These are phyloP conservation scores for Talaromyces atroroseus DNA, from an alignment of 2,329 filamentous ascomycete genomes.

Conservation along the genomic window DNA sequence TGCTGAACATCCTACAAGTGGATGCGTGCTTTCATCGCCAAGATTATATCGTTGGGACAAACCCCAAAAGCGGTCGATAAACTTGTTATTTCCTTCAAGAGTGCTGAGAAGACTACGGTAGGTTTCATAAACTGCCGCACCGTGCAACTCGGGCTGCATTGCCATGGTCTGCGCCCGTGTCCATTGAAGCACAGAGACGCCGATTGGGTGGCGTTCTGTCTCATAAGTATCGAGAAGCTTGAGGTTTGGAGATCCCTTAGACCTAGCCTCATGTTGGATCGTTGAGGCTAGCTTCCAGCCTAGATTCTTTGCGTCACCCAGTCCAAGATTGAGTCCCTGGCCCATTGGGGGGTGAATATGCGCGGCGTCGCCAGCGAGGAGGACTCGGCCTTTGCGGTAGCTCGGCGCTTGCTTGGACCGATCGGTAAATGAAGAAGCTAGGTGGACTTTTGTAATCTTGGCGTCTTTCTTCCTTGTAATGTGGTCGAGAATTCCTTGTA, in stretches of 20 bases:
- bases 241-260: slow-evolving; percentile 29
- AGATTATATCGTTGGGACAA: slow-evolving; percentile 29
- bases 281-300: slow-evolving; percentile 51
- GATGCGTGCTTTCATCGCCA: slow-evolving; percentile 18
- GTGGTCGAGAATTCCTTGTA: background rate
- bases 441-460: background rate
- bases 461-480: background rate
- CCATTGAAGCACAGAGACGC: slow-evolving; percentile 28
- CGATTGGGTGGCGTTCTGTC: slow-evolving; percentile 39
- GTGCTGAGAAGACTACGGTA: background rate
- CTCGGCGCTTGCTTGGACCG: background rate
- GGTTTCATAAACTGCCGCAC: slow-evolving; percentile 15
- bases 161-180: slow-evolving; percentile 32
- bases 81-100: slow-evolving; percentile 9
- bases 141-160: slow-evolving; percentile 25
- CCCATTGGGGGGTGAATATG: slow-evolving; percentile 91
- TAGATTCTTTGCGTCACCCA: slow-evolving; percentile 66
- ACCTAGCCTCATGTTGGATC: slow-evolving; percentile 33
- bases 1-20: slow-evolving; percentile 31
- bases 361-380: slow-evolving; percentile 86
- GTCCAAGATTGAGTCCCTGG: slow-evolving; percentile 88
- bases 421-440: background rate
- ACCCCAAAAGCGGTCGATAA: slow-evolving; percentile 29
- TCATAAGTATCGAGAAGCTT: slow-evolving; percentile 40
- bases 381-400: slow-evolving; percentile 54